Evolutionary conservation across 2,329 filamentous ascomycete genomes (phyloP), one percentile per base, ranked within the genome.

Genomic region (Aspergillus carbonarius): DNA sequence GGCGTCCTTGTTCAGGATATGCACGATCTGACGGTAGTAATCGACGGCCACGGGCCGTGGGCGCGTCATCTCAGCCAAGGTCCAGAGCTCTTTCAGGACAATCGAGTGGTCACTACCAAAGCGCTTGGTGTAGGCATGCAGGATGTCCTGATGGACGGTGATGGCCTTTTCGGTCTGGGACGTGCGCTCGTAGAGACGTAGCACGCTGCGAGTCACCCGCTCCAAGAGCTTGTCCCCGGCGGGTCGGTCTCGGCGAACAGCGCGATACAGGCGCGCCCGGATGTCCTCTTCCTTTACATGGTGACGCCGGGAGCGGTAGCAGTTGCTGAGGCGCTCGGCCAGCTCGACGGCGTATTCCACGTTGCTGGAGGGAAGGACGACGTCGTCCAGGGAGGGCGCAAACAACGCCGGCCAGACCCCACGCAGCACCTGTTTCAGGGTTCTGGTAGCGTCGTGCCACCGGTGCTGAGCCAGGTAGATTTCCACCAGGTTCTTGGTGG

Each of bases 321-420:
- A 80, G 32, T 78, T 70, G 0, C 76, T 76, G 23, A 84, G 71
- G 0, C 72, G 72, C 56, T 81, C 75, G 2, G 81, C 78, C 1
- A 83, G 71, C n/a, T 79, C 72, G 12, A 83, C 72, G 5, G 74
- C 77, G 58, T 78, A 74, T 10, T 81, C 74, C 1, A 76, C 66
- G 58, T 80, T 74, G 0, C 71, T 72, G 1, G 71, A 66, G 0
- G 80, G 77, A 34, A 82, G 70, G 0, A 70, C 70, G 1, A 83
- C 77, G 54, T 81, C 76, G 32, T 79, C 64, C 55, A 79, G 68
- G 0, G 77, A 79, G 17, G 71, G 70, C 12, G 77, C 72, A 48
- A 82, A 76, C 55, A 84, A 73, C 0, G 76, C 75, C 1, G 76
- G 73, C 81, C 81, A 83, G 3, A 78, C 75, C 5, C 73, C 71